A percentile compares a stretch with the other conserved stretches of the same genome.
phyloP scores from a whole-genome alignment of 192 early-diverging fungal genomes.

The Powellomyces hirtus region DNA sequence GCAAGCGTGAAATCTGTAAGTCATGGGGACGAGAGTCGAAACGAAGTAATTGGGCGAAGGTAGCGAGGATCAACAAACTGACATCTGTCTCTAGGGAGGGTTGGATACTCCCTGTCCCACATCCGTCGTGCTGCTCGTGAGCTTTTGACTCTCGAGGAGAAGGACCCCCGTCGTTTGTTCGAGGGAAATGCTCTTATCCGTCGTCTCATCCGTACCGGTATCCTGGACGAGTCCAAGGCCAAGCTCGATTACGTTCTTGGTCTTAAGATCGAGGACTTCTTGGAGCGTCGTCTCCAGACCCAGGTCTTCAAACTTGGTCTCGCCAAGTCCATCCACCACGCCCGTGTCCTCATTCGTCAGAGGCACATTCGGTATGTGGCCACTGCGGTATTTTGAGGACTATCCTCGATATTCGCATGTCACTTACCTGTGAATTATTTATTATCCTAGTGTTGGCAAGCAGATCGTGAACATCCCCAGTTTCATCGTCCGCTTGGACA shows the following conservation, averaged over 20 bases:
- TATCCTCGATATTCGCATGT: conserved; percentile 12
- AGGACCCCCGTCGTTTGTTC: conserved; percentile 97
- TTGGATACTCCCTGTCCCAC: conserved; percentile 95
- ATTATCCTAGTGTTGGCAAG: conserved; percentile 78
- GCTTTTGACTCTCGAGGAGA: conserved; percentile 92
- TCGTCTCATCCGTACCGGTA: conserved; percentile 96
- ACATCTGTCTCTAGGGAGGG: no score
- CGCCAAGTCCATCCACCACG: conserved; percentile 99
- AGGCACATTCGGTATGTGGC: conserved; percentile 84
- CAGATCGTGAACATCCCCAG: conserved; percentile 96
- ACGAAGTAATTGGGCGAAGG: no score
- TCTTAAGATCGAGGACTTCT: conserved; percentile 97
- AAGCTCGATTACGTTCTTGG: conserved; percentile 98
- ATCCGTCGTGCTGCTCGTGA: conserved; percentile 99
- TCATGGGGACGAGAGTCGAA: no score
- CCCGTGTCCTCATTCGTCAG: conserved; percentile 97
- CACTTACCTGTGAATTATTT: conserved; percentile 1
- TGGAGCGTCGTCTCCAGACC: conserved; percentile 98
- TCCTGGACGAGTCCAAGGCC: conserved; percentile 96
- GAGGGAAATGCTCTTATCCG: conserved; percentile 99
- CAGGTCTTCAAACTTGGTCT: conserved; percentile 98
- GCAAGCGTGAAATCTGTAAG: conserved; percentile 95
- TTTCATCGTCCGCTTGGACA: conserved; percentile 89
- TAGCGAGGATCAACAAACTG: no score
- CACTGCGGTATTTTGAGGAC: conserved; percentile 13